Conservation (phyloP, 2,329 filamentous ascomycete species). For the Phialocephala subalpina region DNA sequence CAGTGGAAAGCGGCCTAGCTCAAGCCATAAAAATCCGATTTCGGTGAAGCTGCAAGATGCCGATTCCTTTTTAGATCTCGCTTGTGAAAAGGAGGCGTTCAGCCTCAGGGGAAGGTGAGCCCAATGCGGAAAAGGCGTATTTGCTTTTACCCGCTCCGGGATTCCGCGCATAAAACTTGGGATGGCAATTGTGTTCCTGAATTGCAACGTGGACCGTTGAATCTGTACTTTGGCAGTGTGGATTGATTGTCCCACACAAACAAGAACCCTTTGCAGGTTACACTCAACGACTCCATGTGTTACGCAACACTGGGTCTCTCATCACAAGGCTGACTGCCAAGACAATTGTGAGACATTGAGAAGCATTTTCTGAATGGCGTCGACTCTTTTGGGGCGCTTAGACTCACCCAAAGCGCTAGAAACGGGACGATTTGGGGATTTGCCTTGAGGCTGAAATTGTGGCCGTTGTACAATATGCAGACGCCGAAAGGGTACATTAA, state of each 20-base stretch:
- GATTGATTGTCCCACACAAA: not conserved
- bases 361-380: not conserved
- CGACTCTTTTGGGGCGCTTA: not conserved
- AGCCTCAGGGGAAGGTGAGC: not conserved
- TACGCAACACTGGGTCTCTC: not conserved
- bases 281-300: not conserved
- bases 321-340: not conserved
- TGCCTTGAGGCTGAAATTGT: not conserved
- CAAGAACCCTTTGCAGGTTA: not conserved
- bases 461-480: not conserved
- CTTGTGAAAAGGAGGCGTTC: constrained; percentile 1
- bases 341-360: not conserved
- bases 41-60: not conserved
- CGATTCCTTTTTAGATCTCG: not conserved
- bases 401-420: not conserved
- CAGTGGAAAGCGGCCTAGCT: not conserved
- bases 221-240: too few species aligned
- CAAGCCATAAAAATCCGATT: not conserved
- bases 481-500: too few species aligned
- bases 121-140: not conserved
- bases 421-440: not conserved
- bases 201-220: not conserved
- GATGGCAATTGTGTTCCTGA: not conserved
- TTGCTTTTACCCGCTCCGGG: constrained; percentile 8
- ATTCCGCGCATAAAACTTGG: not conserved